Evolutionary conservation across 306 rosid genomes (phyloP).

Genomic region (Styphnolobium japonicum): DNA sequence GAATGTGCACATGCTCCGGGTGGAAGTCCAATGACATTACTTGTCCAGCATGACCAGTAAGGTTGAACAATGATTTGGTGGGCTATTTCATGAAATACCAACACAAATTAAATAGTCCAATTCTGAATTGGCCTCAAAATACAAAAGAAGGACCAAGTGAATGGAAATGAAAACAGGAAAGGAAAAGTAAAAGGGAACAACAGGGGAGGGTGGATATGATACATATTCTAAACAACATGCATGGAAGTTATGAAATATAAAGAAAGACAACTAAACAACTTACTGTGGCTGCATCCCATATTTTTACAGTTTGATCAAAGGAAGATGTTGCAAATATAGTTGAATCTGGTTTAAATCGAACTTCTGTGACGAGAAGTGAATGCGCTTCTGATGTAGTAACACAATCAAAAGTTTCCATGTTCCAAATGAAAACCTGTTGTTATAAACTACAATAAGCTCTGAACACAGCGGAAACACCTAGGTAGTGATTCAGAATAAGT

Average conservation of each 20-base stretch:
- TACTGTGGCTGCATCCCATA: conserved; percentile 47
- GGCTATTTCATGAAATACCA: conserved; percentile 27
- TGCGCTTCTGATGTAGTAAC: conserved; percentile 38
- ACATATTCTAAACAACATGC: not conserved
- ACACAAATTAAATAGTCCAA: not conserved
- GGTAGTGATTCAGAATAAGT: not conserved
- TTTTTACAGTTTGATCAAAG: conserved; percentile 40
- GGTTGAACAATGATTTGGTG: conserved; percentile 2
- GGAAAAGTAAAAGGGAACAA: not conserved
- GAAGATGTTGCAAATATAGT: conserved; percentile 32
- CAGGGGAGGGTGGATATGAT: not conserved
- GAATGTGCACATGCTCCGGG: conserved; percentile 36
- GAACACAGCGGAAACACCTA: not conserved
- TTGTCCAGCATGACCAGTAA: conserved; percentile 32
- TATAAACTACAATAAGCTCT: not conserved
- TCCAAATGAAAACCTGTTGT: conserved; percentile 44
- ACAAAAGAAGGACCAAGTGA: not conserved
- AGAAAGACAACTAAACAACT: conserved; percentile 12
- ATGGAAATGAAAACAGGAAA: not conserved
- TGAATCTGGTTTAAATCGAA: conserved; percentile 39
- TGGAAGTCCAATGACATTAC: conserved; percentile 54
- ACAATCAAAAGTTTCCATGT: conserved; percentile 31
- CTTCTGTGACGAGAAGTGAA: conserved; percentile 36
- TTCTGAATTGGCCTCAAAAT: not conserved
- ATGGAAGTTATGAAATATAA: not conserved